phyloP scores from a whole-genome alignment of 1,284 basidiomycete genomes.

The Sporisorium iseilematis-ciliati region DNA sequence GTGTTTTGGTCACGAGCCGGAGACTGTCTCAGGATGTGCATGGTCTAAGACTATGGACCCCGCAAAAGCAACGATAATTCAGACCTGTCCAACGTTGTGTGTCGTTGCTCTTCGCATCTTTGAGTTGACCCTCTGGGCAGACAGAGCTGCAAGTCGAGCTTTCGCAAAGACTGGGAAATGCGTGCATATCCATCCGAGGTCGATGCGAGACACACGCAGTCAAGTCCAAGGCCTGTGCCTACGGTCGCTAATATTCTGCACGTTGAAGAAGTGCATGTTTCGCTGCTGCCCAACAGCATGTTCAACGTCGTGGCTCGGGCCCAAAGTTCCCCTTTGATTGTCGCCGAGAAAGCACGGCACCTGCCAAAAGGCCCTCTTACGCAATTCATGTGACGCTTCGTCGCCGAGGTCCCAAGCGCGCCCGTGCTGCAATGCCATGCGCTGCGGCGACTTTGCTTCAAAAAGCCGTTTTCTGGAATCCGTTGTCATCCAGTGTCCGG shows the following conservation, averaged over 20 bases:
- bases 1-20: constrained; percentile 1
- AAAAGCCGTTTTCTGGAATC: not conserved
- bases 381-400: not conserved
- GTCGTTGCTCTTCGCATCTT: not conserved
- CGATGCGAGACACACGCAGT: not conserved
- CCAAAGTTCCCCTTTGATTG: too few relatives aligned
- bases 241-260: too few relatives aligned
- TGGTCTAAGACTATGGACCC: not conserved
- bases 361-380: too few relatives aligned
- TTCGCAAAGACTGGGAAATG: not conserved
- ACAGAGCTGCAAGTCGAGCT: not conserved
- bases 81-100: not conserved
- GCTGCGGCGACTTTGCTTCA: constrained; percentile 4
- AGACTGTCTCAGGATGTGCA: not conserved
- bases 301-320: too few relatives aligned
- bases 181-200: constrained; percentile 1
- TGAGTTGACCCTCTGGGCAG: not conserved
- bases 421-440: too few relatives aligned
- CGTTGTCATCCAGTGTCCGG: not conserved
- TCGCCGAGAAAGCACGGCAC: too few relatives aligned
- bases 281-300: too few relatives aligned
- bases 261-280: too few relatives aligned
- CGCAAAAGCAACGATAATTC: not conserved
- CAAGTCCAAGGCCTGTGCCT: not conserved
- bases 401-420: not conserved